Conservation (phyloP, 2,329 filamentous ascomycete genomes). For the Thielaviopsis populi region DNA sequence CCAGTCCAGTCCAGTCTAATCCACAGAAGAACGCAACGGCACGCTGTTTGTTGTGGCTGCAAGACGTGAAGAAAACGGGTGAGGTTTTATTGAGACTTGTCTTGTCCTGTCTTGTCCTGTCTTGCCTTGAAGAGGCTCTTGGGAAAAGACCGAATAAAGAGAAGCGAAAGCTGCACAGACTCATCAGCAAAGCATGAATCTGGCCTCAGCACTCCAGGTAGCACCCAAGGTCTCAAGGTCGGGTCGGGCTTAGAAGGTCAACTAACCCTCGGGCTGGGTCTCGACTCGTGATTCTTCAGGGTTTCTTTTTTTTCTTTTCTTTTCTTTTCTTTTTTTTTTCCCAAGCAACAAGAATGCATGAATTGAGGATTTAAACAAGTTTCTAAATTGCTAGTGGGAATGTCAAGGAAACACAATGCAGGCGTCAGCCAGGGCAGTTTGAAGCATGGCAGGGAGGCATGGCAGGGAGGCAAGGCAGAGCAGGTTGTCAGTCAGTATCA, state of each 20-base stretch:
- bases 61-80: background rate
- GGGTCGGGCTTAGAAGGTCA: too few species aligned
- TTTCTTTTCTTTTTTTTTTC: background rate
- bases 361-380: constrained; percentile 5
- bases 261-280: background rate
- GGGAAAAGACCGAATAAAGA: background rate
- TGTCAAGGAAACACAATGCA: background rate
- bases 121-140: background rate
- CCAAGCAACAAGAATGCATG: background rate
- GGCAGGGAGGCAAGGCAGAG: background rate
- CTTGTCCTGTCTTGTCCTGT: too few species aligned
- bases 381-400: background rate
- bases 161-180: constrained; percentile 1
- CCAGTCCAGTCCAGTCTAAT: background rate
- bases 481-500: background rate
- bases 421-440: too few species aligned
- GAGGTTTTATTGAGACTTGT: background rate
- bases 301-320: background rate
- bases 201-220: background rate
- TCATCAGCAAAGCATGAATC: background rate
- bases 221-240: background rate
- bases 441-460: background rate
- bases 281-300: background rate
- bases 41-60: background rate
- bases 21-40: background rate